Conservation (phyloP, 2,329 filamentous ascomycete species). For the Trichoderma endophyticum region DNA sequence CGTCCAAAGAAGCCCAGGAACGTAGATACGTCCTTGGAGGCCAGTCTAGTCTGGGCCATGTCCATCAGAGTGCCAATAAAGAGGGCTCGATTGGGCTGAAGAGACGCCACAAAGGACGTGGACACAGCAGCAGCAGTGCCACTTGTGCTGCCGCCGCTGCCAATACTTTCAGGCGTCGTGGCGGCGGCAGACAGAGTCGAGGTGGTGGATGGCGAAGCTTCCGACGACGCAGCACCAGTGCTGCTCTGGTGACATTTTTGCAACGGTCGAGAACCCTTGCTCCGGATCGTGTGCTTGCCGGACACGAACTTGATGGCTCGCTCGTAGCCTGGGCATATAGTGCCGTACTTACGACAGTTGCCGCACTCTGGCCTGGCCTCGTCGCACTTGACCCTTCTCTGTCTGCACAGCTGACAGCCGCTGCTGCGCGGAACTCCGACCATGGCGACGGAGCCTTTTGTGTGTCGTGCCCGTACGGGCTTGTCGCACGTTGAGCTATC, state of each 20-base stretch:
- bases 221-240: conserved; percentile 19
- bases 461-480: background rate
- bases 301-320: conserved; percentile 39
- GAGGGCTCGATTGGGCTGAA: conserved; percentile 28
- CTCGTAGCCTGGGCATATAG: conserved; percentile 40
- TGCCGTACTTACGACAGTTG: conserved; percentile 40
- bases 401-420: conserved; percentile 40
- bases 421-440: conserved; percentile 39
- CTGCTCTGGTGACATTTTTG: background rate
- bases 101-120: conserved; percentile 19
- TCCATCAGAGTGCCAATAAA: conserved; percentile 34
- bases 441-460: conserved; percentile 26
- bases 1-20: conserved; percentile 30
- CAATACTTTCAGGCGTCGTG: background rate
- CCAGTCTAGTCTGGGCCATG: conserved; percentile 21
- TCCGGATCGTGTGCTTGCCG: conserved; percentile 39
- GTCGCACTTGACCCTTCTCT: conserved; percentile 45
- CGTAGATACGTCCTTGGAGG: conserved; percentile 21
- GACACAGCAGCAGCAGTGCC: conserved; percentile 10
- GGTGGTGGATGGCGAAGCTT: conserved; percentile 24
- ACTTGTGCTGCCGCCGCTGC: background rate
- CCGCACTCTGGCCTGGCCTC: conserved; percentile 40
- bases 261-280: conserved; percentile 23
- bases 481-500: conserved; percentile 6
- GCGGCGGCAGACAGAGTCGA: background rate